Conservation (phyloP, 1,139 yeast species). For the Candida pseudoviswanathii region DNA sequence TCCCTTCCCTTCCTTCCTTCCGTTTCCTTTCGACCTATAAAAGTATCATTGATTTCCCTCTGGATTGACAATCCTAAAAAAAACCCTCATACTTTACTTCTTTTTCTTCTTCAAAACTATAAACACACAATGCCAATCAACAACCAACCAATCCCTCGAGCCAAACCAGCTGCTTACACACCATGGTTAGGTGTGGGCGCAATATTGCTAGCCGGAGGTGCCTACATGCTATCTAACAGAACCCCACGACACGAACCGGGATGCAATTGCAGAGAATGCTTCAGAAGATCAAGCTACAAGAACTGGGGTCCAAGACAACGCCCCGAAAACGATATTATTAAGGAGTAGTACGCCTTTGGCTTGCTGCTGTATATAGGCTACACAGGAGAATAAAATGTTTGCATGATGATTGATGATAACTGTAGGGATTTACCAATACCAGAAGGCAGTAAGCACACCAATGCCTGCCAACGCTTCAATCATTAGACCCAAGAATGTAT, state of each 20-base stretch:
- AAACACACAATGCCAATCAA: neutral
- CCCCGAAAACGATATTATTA: neutral
- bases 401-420: neutral
- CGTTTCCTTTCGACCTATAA: neutral
- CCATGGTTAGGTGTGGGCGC: constrained; percentile 18
- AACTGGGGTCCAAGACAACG: constrained; percentile 2
- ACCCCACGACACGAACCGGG: neutral
- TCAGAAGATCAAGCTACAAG: neutral
- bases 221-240: constrained; percentile 2
- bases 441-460: constrained; percentile 10
- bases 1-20: neutral
- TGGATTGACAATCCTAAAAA: neutral
- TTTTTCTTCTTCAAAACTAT: neutral
- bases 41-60: neutral
- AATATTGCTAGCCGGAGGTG: constrained; percentile 1
- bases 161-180: constrained; percentile 7
- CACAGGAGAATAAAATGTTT: neutral
- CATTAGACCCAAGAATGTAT: constrained; percentile 14
- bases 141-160: neutral
- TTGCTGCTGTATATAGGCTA: neutral
- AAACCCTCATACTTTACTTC: neutral
- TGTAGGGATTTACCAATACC: constrained; percentile 8
- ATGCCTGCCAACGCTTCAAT: constrained; percentile 11
- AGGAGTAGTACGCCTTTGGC: neutral
- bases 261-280: neutral